Conservation (phyloP, 768 basidiomycete species). For the Tubosaeta sp. region DNA sequence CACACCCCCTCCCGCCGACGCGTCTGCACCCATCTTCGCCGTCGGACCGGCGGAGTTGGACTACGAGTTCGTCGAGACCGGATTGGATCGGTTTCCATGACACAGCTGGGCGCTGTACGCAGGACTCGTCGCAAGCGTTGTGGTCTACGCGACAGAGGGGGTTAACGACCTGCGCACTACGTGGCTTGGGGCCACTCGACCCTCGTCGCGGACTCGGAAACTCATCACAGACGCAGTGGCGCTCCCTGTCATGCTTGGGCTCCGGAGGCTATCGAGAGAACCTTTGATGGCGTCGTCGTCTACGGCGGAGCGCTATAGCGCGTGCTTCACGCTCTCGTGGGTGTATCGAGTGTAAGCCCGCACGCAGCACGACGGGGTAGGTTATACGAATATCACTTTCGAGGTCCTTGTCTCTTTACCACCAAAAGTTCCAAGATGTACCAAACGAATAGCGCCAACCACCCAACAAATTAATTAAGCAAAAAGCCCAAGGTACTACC, state of each 20-base stretch:
- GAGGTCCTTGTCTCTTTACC: not conserved
- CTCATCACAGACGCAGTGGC: constrained; percentile 35
- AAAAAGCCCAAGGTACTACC: not conserved
- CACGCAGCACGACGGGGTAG: not conserved
- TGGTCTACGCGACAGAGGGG: constrained; percentile 64
- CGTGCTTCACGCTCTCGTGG: constrained; percentile 43
- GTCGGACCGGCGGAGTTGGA: constrained; percentile 76
- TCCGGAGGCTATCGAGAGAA: constrained; percentile 52
- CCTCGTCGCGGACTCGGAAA: constrained; percentile 20
- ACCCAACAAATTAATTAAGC: not conserved
- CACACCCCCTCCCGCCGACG: constrained; percentile 56
- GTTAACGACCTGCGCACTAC: constrained; percentile 47
- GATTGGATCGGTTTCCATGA: constrained; percentile 56
- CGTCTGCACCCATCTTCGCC: constrained; percentile 33
- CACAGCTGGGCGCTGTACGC: constrained; percentile 60
- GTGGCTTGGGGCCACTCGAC: constrained; percentile 27
- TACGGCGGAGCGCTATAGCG: constrained; percentile 46
- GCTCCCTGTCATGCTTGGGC: constrained; percentile 53
- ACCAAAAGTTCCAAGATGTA: not conserved
- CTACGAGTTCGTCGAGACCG: constrained; percentile 79
- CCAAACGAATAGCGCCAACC: not conserved
- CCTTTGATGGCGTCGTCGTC: constrained; percentile 54
- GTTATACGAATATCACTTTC: not conserved
- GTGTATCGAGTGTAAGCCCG: constrained; percentile 41
- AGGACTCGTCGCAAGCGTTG: constrained; percentile 52